Percentiles rank a stretch among this genome's conserved stretches.
Conservation (phyloP, 495 filamentous ascomycete genomes). For the Cercophora scortea region DNA sequence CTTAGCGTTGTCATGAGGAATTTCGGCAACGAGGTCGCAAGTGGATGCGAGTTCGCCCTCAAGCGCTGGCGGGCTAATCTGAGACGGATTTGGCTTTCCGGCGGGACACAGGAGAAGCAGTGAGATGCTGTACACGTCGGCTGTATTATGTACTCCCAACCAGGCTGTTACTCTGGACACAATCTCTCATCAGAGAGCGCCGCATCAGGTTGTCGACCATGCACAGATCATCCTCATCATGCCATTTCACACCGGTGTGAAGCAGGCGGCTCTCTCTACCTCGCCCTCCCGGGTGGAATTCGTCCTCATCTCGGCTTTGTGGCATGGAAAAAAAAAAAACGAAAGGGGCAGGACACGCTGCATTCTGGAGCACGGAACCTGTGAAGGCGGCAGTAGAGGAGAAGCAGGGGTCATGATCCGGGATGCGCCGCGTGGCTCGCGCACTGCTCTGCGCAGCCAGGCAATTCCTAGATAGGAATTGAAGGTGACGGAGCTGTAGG, state of each 20-base stretch:
- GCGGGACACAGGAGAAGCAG: not conserved
- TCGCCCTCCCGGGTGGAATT: too few species aligned
- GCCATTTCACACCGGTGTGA: too few species aligned
- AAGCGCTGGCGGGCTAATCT: conserved; percentile 18
- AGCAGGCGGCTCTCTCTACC: too few species aligned
- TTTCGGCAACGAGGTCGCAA: conserved; percentile 20
- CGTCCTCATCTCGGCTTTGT: not conserved
- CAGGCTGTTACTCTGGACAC: not conserved
- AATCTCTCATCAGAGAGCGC: not conserved
- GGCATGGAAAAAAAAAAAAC: not conserved
- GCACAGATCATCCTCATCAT: too few species aligned
- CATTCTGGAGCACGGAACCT: not conserved
- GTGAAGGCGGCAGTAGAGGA: not conserved
- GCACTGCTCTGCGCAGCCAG: not conserved
- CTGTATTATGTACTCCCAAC: not conserved
- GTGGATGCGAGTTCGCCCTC: conserved; percentile 14
- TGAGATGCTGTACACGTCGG: not conserved
- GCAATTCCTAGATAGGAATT: not conserved
- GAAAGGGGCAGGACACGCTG: not conserved
- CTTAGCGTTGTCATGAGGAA: conserved; percentile 23
- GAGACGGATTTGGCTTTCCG: conserved; percentile 1
- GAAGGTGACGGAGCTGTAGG: conserved; percentile 2
- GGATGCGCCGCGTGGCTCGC: too few species aligned
- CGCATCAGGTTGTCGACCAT: not conserved
- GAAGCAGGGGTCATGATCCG: too few species aligned